Conservation (phyloP, 352 stramenopile species). For the Phytophthora palmivora region DNA sequence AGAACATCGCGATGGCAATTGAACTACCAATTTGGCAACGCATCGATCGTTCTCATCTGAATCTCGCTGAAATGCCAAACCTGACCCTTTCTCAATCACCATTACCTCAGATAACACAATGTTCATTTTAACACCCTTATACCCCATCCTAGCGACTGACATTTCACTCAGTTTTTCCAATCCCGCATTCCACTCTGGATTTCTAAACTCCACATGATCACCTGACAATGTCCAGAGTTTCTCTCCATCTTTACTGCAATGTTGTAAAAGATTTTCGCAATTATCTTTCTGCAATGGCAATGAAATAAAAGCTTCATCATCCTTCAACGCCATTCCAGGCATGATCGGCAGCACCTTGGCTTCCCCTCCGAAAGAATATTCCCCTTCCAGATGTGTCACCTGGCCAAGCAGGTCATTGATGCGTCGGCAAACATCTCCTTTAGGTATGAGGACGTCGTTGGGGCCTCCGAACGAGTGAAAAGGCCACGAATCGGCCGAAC, state of each 20-base stretch:
- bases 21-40: slow-evolving; percentile 18
- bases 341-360: slow-evolving; percentile 9
- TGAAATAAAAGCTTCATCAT: slow-evolving; percentile 8
- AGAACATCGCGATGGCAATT: slow-evolving; percentile 14
- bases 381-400: slow-evolving; percentile 10
- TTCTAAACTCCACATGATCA: slow-evolving; percentile 20
- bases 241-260: slow-evolving; percentile 2
- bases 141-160: slow-evolving; percentile 4
- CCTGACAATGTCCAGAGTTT: slow-evolving; percentile 11
- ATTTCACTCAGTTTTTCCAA: slow-evolving; percentile 3
- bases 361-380: slow-evolving; percentile 14
- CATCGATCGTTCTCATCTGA: slow-evolving; percentile 15
- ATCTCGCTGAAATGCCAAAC: slow-evolving; percentile 8
- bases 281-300: slow-evolving; percentile 16
- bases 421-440: slow-evolving; percentile 9
- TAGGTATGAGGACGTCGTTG: slow-evolving; percentile 20
- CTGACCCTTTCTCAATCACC: slow-evolving; percentile 5
- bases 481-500: no score
- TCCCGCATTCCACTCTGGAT: slow-evolving; percentile 15
- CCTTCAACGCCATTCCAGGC: slow-evolving; percentile 3
- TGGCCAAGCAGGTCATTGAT: slow-evolving; percentile 19
- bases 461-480: slow-evolving; percentile 20
- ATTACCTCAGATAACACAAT: slow-evolving; percentile 20
- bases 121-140: slow-evolving; percentile 6
- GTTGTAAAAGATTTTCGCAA: slow-evolving; percentile 6